phyloP scores from a whole-genome alignment of 2,329 filamentous ascomycete species.

The Beauveria rudraprayagi region DNA sequence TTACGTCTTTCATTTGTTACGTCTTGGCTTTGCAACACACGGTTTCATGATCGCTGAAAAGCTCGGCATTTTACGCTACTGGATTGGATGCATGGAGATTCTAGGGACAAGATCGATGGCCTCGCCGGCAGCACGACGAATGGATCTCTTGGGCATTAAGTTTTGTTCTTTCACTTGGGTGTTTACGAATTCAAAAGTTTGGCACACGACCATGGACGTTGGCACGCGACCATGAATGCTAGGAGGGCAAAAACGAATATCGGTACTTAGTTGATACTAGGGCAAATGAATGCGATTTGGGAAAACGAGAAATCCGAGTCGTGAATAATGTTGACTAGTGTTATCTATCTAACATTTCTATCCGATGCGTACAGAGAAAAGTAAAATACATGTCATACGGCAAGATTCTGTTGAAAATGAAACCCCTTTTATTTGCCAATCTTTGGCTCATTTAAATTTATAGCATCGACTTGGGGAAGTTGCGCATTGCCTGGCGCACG shows the following conservation, averaged over 20 bases:
- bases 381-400: not conserved
- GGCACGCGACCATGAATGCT: slow-evolving; percentile 1
- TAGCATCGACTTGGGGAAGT: slow-evolving; percentile 77
- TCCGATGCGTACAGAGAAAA: not conserved
- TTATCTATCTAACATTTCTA: not conserved
- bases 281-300: slow-evolving; percentile 5
- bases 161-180: slow-evolving; percentile 7
- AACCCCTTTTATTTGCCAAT: not conserved
- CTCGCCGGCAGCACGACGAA: slow-evolving; percentile 2
- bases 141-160: slow-evolving; percentile 4
- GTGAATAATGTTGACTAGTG: not conserved
- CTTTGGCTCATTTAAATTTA: slow-evolving; percentile 24
- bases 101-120: slow-evolving; percentile 7
- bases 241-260: not conserved
- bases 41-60: slow-evolving; percentile 9
- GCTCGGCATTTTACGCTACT: slow-evolving; percentile 5
- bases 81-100: not conserved
- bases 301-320: not conserved
- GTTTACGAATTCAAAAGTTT: slow-evolving; percentile 10
- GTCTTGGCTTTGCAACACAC: slow-evolving; percentile 5
- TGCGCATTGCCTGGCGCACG: slow-evolving; percentile 74
- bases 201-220: slow-evolving; percentile 6
- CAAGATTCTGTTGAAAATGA: not conserved
- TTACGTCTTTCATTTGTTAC: slow-evolving; percentile 16
- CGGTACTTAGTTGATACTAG: slow-evolving; percentile 4